Percentiles rank a stretch among this genome's conserved stretches.
Evolutionary conservation across 2,329 filamentous ascomycete genomes (phyloP).

Genomic region (Leptoxyphium fumago): DNA sequence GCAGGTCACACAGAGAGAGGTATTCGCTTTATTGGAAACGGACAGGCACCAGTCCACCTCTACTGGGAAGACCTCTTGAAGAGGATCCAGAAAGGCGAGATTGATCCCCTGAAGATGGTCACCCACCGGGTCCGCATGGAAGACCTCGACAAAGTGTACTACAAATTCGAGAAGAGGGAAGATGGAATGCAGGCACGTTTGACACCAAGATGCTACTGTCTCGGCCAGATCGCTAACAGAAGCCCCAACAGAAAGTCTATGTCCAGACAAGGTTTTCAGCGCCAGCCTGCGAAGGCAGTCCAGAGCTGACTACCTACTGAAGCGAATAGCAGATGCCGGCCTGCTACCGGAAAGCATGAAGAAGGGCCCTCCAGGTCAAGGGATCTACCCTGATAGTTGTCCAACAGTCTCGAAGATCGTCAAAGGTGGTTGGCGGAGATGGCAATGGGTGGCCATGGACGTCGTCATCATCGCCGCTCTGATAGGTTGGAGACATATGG

Average conservation of each 20-base stretch:
- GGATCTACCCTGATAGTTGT: too few relatives aligned
- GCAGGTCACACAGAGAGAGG: slow-evolving; percentile 43
- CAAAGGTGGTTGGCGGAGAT: too few relatives aligned
- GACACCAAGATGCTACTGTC: too few relatives aligned
- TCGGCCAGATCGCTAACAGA: neutral
- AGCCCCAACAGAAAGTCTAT: slow-evolving; percentile 47
- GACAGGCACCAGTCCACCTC: slow-evolving; percentile 60
- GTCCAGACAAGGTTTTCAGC: slow-evolving; percentile 44
- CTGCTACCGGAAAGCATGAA: too few relatives aligned
- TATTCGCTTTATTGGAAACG: slow-evolving; percentile 60
- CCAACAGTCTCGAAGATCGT: too few relatives aligned
- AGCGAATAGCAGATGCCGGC: neutral
- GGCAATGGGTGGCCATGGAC: too few relatives aligned
- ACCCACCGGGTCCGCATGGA: slow-evolving; percentile 52
- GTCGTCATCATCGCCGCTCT: too few relatives aligned
- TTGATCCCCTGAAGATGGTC: slow-evolving; percentile 68
- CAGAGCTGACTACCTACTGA: slow-evolving; percentile 34
- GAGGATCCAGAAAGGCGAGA: slow-evolving; percentile 49
- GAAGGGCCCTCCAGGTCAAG: too few relatives aligned
- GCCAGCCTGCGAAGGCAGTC: slow-evolving; percentile 35
- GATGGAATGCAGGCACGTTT: slow-evolving; percentile 48
- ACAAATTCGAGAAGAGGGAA: slow-evolving; percentile 53
- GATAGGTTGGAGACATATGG: too few relatives aligned
- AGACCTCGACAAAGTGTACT: slow-evolving; percentile 37
- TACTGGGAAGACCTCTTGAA: slow-evolving; percentile 71